Base-by-base conservation (phyloP, 129 eudicot species). In the Centaurea solstitialis region DNA sequence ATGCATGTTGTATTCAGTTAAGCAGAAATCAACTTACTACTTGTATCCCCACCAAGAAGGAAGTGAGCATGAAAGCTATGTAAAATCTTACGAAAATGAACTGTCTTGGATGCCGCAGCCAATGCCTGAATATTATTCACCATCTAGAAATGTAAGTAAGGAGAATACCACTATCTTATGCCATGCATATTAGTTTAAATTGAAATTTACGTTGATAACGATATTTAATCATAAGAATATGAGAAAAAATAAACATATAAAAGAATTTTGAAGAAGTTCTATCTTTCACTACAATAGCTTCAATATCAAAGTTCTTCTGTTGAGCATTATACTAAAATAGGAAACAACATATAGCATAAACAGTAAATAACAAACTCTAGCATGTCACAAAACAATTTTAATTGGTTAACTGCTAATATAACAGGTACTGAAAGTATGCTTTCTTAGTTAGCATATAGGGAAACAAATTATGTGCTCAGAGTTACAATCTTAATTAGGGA, bases 51-150 rank as follows among this genome's bases (percentile, higher is more conserved):
- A 74, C 82, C 81, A 83, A 95, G 98, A 82, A 95, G 91, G 86
- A 90, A 95, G 87, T 92, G 94, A 72, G 94, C 97, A 83, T 95
- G 99, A 83, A 95, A 81, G 86, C 96, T 90, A 78, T 95, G 99
- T 65, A 95, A 91, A 72, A 87, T 82, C 88, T 95, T 95, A 9
- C 85, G 93, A 86, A 88, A 89, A 81, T 91, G 93, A 73, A 95
- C 97, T 70, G 99, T 92, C 87, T 95, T 95, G 53, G 97, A 86
- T 70, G 98, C 99, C 68, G 99, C 99, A 71, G 98, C 97, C 74
- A 93, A 81, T 18, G 98, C 99, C 98, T 93, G 99, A 84, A 83
- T 45, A 81, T 79, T 77, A 68, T 57, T 68, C 18, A 61, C 68
- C 77, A 76, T 76, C 21, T 7, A 71, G 45, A 73, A 62, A 45